phyloP scores from a whole-genome alignment of 805 yeast species.

The Tetrapisispora nanseiensis region DNA sequence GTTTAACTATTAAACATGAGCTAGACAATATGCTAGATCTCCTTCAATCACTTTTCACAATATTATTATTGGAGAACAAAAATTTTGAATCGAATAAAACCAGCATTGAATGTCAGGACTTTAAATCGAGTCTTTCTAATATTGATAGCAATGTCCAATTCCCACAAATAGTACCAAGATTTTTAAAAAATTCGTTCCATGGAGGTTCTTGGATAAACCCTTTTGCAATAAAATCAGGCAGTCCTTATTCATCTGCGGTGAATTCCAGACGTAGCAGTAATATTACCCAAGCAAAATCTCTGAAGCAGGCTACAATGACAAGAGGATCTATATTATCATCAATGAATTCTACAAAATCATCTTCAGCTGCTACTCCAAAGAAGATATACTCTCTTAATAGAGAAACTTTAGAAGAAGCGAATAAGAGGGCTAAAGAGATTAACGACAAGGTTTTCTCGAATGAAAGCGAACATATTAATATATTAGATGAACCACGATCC shows the following conservation, averaged over 20 bases:
- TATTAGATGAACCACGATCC: conserved; percentile 9
- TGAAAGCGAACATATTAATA: conserved; percentile 6
- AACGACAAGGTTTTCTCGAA: conserved; percentile 14
- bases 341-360: not conserved
- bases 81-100: not conserved
- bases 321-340: conserved; percentile 3
- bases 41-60: not conserved
- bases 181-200: conserved; percentile 52
- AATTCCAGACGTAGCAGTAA: not conserved
- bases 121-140: not conserved
- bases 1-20: not conserved
- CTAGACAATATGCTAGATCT: not conserved
- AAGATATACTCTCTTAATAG: conserved; percentile 10
- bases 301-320: not conserved
- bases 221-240: conserved; percentile 23
- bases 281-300: not conserved
- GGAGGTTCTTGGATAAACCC: conserved; percentile 80
- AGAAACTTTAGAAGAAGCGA: conserved; percentile 19
- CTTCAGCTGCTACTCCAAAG: conserved; percentile 5
- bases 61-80: not conserved
- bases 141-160: conserved; percentile 14
- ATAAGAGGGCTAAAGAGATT: conserved; percentile 14
- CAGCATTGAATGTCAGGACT: not conserved
- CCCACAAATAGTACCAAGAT: conserved; percentile 65
- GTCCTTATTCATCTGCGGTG: not conserved